Conservation (phyloP, 179 eudicot genomes). For the Nepenthes alata region DNA sequence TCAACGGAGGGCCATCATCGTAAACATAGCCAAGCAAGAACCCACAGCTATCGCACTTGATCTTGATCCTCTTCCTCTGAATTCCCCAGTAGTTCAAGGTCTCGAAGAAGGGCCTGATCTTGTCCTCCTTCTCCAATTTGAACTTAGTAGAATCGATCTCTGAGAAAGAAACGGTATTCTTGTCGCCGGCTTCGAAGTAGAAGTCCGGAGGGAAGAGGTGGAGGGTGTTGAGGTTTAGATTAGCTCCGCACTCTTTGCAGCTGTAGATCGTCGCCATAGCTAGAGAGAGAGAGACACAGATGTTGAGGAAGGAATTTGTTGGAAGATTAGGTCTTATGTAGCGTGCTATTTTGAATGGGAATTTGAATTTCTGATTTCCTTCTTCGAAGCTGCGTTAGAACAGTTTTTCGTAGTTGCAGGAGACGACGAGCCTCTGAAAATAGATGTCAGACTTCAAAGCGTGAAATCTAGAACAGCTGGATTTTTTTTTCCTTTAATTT, state of each 20-base stretch:
- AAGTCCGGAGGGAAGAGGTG: constrained; percentile 41
- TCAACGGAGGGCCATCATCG: constrained; percentile 44
- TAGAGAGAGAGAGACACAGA: too few relatives aligned
- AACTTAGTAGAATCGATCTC: constrained; percentile 29
- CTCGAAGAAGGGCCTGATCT: constrained; percentile 51
- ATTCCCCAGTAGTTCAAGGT: constrained; percentile 58
- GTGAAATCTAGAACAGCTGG: too few relatives aligned
- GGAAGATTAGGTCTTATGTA: too few relatives aligned
- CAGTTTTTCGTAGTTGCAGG: too few relatives aligned
- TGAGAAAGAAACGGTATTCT: constrained; percentile 43
- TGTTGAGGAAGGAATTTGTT: too few relatives aligned
- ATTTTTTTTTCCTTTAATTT: too few relatives aligned
- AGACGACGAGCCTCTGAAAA: too few relatives aligned
- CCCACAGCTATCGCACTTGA: constrained; percentile 39
- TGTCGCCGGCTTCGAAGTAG: constrained; percentile 68
- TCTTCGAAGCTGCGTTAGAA: too few relatives aligned
- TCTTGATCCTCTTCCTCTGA: constrained; percentile 37
- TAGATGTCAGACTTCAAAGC: too few relatives aligned
- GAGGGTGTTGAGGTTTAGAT: constrained; percentile 28
- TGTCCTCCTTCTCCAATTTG: constrained; percentile 35
- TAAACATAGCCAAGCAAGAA: constrained; percentile 33
- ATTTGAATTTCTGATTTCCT: too few relatives aligned
- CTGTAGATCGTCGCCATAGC: constrained; percentile 34
- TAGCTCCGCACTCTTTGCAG: constrained; percentile 38
- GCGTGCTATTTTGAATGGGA: too few relatives aligned